These are phyloP conservation scores for Neocallimastix lanati DNA, from an alignment of 192 early-diverging fungal genomes.

Conservation along the genomic window DNA sequence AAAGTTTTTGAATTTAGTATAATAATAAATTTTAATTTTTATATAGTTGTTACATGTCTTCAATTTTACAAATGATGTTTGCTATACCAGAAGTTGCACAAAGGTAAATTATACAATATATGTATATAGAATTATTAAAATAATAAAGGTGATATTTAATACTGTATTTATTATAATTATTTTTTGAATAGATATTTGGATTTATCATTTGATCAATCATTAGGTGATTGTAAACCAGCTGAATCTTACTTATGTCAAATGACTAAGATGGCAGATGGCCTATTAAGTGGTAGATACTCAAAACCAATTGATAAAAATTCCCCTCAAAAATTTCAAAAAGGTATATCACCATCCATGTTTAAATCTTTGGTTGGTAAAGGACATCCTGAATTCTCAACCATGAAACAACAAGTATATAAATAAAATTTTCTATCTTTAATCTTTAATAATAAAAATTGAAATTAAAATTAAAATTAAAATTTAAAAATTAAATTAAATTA, in stretches of 20 bases:
- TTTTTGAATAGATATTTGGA: conserved; percentile 8
- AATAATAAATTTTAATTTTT: neutral
- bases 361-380: conserved; percentile 71
- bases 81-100: conserved; percentile 54
- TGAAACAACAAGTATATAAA: conserved; percentile 79
- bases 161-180: neutral
- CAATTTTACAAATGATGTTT: conserved; percentile 79
- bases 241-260: conserved; percentile 79
- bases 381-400: conserved; percentile 87
- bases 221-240: conserved; percentile 31
- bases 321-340: conserved; percentile 41
- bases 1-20: neutral
- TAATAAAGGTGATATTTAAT: no score
- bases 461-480: neutral
- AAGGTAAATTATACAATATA: conserved; percentile 19
- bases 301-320: conserved; percentile 12
- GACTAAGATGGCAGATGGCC: conserved; percentile 75
- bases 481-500: no score
- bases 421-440: neutral
- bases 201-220: conserved; percentile 24
- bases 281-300: conserved; percentile 76
- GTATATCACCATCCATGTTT: conserved; percentile 80
- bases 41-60: conserved; percentile 88
- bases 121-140: neutral
- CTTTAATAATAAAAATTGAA: neutral